Evolutionary conservation across 2,329 filamentous ascomycete species (phyloP).

Genomic region (Rhytidhysteron rufulum): DNA sequence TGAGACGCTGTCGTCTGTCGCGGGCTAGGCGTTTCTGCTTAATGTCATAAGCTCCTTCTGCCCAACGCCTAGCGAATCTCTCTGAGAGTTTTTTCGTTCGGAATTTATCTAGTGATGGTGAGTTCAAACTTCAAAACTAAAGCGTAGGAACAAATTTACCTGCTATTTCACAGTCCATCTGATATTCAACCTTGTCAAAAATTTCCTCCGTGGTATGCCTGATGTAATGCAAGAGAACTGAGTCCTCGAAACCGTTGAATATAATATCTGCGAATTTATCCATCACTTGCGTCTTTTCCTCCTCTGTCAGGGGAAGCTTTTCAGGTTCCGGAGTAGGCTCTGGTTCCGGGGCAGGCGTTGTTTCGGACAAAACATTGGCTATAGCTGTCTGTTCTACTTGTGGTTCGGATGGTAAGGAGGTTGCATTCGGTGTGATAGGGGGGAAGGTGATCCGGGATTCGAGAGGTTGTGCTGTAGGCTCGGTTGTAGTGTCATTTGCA

Average conservation of each 20-base stretch:
- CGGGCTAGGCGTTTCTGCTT: slow-evolving; percentile 6
- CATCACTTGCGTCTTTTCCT: slow-evolving; percentile 11
- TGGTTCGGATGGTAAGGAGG: background rate
- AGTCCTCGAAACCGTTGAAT: slow-evolving; percentile 22
- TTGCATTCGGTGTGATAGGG: background rate
- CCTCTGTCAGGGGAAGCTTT: background rate
- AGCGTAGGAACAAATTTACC: background rate
- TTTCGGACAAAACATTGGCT: too few relatives aligned
- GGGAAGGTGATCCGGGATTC: background rate
- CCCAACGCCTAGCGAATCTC: slow-evolving; percentile 5
- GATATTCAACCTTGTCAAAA: slow-evolving; percentile 13
- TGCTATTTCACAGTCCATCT: slow-evolving; percentile 4
- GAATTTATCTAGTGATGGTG: slow-evolving; percentile 2
- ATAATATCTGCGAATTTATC: slow-evolving; percentile 27
- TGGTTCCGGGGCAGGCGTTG: background rate
- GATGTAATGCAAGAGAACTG: slow-evolving; percentile 38
- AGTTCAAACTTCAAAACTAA: background rate
- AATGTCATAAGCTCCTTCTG: background rate
- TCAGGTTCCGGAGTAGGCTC: background rate
- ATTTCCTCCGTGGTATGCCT: slow-evolving; percentile 29
- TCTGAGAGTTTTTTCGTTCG: slow-evolving; percentile 2
- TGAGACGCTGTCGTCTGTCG: slow-evolving; percentile 3
- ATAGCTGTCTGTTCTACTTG: background rate
- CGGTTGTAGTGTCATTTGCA: too few relatives aligned
- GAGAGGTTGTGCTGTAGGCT: background rate